These are phyloP conservation scores for Ogataea paradorogensis DNA, from an alignment of 805 yeast species.

Conservation along the genomic window DNA sequence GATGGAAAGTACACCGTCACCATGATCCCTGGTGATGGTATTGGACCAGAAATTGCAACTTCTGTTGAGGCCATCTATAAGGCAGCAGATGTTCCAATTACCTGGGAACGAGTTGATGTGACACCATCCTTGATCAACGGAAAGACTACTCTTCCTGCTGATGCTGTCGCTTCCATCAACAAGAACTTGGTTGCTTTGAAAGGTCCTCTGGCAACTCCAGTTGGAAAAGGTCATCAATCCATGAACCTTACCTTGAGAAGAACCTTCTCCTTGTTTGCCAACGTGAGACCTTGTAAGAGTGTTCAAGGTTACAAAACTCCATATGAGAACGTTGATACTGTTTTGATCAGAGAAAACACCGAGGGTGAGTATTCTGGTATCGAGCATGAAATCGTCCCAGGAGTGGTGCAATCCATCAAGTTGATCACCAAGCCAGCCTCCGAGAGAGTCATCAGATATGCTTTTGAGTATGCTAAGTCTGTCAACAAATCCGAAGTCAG, in stretches of 20 bases:
- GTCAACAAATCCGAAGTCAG: constrained; percentile 83
- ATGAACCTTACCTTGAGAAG: constrained; percentile 96
- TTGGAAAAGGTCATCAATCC: constrained; percentile 97
- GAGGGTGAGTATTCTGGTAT: constrained; percentile 99
- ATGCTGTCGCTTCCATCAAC: constrained; percentile 90
- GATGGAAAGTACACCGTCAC: constrained; percentile 92
- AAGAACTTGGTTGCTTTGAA: constrained; percentile 91
- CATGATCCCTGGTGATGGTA: constrained; percentile 97
- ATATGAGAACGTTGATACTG: constrained; percentile 85
- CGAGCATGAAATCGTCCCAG: constrained; percentile 97
- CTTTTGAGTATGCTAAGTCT: constrained; percentile 92
- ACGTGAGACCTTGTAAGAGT: constrained; percentile 95
- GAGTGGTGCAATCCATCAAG: constrained; percentile 97
- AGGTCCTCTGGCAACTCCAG: constrained; percentile 98
- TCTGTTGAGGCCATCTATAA: constrained; percentile 90
- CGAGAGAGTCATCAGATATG: constrained; percentile 94
- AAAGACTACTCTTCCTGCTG: constrained; percentile 87
- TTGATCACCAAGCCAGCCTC: constrained; percentile 95
- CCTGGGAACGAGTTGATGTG: constrained; percentile 96
- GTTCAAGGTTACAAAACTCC: constrained; percentile 93
- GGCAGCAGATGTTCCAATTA: constrained; percentile 94
- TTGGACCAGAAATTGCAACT: constrained; percentile 91
- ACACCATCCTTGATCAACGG: constrained; percentile 91
- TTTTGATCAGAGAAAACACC: constrained; percentile 96
- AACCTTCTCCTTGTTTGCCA: constrained; percentile 93